Evolutionary conservation across 2,329 filamentous ascomycete species (phyloP).

Genomic region (Epichloe typhina): DNA sequence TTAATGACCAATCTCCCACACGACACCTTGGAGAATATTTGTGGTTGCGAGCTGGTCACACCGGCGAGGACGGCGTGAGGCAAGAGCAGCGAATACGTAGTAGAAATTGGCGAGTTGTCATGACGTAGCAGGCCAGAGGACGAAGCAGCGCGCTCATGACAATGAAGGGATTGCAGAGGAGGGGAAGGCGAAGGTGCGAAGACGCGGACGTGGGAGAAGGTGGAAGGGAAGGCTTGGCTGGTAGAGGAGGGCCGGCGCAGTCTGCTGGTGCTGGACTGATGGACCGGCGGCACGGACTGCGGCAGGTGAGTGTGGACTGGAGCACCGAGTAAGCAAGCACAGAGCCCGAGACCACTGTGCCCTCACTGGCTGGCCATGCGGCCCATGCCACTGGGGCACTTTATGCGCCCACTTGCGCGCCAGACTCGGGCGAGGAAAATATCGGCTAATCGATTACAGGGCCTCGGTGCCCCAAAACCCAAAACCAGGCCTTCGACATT

Average conservation of each 20-base stretch:
- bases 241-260: conserved; percentile 4
- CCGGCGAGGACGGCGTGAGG: conserved; percentile 2
- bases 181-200: conserved; percentile 3
- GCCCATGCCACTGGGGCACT: too few species aligned
- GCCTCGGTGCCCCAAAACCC: background rate
- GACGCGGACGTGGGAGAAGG: background rate
- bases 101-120: conserved; percentile 7
- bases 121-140: conserved; percentile 7
- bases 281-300: background rate
- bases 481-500: background rate
- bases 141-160: conserved; percentile 6
- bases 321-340: too few species aligned
- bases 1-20: conserved; percentile 7
- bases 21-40: background rate
- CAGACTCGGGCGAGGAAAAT: background rate
- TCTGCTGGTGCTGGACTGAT: conserved; percentile 1
- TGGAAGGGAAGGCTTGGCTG: background rate
- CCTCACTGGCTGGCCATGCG: too few species aligned
- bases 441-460: conserved; percentile 5
- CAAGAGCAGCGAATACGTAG: conserved; percentile 4
- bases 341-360: too few species aligned
- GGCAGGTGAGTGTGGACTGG: background rate
- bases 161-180: conserved; percentile 2
- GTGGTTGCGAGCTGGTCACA: conserved; percentile 8
- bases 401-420: too few species aligned